phyloP scores from a whole-genome alignment of 495 filamentous ascomycete species.

The Collariella sp. region DNA sequence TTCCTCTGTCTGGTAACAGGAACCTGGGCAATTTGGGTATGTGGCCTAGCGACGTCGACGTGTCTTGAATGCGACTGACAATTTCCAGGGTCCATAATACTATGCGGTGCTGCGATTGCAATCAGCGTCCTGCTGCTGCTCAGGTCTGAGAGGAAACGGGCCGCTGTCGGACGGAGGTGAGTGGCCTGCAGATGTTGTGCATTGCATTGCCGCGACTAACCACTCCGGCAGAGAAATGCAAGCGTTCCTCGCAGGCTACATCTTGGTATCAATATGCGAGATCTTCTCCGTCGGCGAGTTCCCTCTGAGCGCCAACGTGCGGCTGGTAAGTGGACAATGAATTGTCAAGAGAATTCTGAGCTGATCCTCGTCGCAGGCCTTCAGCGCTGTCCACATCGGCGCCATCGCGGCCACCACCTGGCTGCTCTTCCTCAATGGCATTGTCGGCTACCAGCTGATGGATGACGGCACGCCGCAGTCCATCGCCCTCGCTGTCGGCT shows the following conservation, averaged over 20 bases:
- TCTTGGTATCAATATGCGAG: conserved; percentile 86
- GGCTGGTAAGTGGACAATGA: conserved; percentile 45
- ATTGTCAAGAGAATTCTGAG: neutral
- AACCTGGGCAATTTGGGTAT: conserved; percentile 79
- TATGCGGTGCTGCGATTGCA: conserved; percentile 69
- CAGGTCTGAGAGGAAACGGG: conserved; percentile 83
- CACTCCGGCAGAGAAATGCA: conserved; percentile 73
- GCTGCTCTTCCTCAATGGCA: conserved; percentile 84
- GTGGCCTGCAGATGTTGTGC: conserved; percentile 13
- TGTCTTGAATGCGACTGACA: conserved; percentile 10
- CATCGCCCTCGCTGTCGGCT: conserved; percentile 61
- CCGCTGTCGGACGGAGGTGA: conserved; percentile 89
- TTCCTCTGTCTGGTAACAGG: conserved; percentile 53
- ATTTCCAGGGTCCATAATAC: conserved; percentile 75
- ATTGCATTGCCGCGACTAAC: conserved; percentile 18
- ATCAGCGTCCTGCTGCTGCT: conserved; percentile 57
- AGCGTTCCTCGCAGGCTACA: conserved; percentile 79
- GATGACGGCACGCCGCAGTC: conserved; percentile 89
- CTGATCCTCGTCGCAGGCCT: conserved; percentile 51
- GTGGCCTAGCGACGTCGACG: conserved; percentile 22
- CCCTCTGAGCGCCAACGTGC: conserved; percentile 57
- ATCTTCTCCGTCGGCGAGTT: conserved; percentile 93
- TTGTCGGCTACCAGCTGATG: conserved; percentile 86
- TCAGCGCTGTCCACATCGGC: conserved; percentile 87
- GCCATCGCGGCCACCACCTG: conserved; percentile 80